Base-by-base conservation (phyloP, 1,284 basidiomycete species). In the Amylostereum areolatum region DNA sequence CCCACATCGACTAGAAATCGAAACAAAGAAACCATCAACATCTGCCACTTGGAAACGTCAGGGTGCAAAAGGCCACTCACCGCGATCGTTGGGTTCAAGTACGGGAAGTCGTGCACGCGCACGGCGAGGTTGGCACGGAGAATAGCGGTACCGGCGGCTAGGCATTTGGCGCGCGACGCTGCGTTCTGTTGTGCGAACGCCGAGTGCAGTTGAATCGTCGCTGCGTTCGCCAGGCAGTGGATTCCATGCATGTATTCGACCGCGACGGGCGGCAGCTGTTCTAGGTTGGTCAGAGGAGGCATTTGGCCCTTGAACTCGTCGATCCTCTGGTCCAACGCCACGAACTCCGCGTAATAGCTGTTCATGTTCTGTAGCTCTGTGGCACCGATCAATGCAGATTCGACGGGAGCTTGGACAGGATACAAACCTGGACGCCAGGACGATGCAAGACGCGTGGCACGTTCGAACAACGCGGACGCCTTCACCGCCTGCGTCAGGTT, bases 191-290 rank as follows among this genome's bases (percentile, higher is more conserved):
- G 45, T 12, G 58, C 48, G 30, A 66, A 63, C 1, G 62, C 57
- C 4, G 59, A 56, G 43, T 76, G 67, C 5, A 76, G 61, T 10
- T 63, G 69, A 3, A 71, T 65, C 25, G 67, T 57, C 3, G 66
- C 59, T 2, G 57, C 58, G 28, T 63, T 59, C 40, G 69, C 65
- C 6, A 74, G 57, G 5, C 69, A 58, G 47, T 56, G 55, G 30
- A 57, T 55, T 32, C 61, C 56, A n/a, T 62, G 56, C 25, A 59
- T 60, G 2, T 56, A 36, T 6, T 53, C 58, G 12, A 46, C 45
- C 37, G 52, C 50, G 24, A 59, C 52, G 28, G 55, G 47, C 10
- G 54, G 41, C 25, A 49, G 42, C 25, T 43, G 45, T 28, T 47
- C 51, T 3, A 54, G 35, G 25, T 41, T 41, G 12, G 58, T 51